Percentiles rank a stretch among this genome's conserved stretches.
Conservation (phyloP, 495 filamentous ascomycete genomes). For the Penicillium lividum region DNA sequence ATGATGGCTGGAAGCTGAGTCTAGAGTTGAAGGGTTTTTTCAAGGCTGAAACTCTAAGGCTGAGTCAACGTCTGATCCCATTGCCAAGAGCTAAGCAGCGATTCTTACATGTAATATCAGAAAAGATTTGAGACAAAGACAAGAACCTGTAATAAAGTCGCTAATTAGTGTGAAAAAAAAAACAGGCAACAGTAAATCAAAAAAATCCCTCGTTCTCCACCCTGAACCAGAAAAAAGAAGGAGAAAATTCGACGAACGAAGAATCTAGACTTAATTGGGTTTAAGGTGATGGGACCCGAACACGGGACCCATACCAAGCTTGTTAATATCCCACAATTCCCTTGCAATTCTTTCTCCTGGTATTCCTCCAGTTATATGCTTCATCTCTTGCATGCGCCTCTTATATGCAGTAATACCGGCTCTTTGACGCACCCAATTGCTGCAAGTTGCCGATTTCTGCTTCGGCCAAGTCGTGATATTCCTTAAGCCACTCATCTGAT, state of each 20-base stretch:
- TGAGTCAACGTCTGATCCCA: not conserved
- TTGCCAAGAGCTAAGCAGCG: not conserved
- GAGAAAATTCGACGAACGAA: not conserved
- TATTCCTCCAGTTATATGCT: conserved; percentile 32
- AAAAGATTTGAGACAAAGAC: not conserved
- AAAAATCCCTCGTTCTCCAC: not conserved
- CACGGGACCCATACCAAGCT: not conserved
- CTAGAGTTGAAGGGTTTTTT: not conserved
- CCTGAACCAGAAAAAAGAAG: not conserved
- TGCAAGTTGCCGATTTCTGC: conserved; percentile 21
- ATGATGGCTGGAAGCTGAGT: not conserved
- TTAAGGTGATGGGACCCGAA: conserved; percentile 10
- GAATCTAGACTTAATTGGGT: not conserved
- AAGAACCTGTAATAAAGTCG: not conserved
- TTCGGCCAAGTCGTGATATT: conserved; percentile 6
- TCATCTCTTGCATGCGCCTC: conserved; percentile 26
- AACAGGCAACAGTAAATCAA: not conserved
- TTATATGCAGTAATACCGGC: conserved; percentile 25
- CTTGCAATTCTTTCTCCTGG: not conserved
- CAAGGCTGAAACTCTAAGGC: not conserved
- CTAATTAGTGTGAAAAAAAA: too few relatives aligned
- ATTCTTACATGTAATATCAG: not conserved
- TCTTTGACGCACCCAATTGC: conserved; percentile 11
- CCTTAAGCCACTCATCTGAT: conserved; percentile 12
- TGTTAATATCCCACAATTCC: not conserved